Evolutionary conservation across 805 yeast species (phyloP).

Genomic region (Isabelozyma heimii): DNA sequence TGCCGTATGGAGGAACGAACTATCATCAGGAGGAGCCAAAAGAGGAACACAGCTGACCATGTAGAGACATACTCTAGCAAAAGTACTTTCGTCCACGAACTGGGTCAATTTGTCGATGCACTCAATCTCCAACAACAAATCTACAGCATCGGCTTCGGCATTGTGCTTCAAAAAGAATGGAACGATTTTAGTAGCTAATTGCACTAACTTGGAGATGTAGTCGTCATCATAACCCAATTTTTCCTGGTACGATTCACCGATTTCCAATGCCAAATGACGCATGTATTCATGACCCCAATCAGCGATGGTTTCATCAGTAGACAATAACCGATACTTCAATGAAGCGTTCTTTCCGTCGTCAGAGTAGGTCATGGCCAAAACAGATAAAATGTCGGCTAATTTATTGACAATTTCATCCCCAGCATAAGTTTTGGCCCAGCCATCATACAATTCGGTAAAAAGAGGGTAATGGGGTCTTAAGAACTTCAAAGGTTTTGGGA

Average conservation of each 20-base stretch:
- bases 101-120: slow-evolving; percentile 77
- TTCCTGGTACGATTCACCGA: slow-evolving; percentile 80
- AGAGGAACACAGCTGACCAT: slow-evolving; percentile 96
- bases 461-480: slow-evolving; percentile 80
- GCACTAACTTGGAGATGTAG: slow-evolving; percentile 45
- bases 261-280: slow-evolving; percentile 92
- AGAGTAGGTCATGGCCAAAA: slow-evolving; percentile 91
- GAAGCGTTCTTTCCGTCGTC: slow-evolving; percentile 78
- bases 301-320: slow-evolving; percentile 54
- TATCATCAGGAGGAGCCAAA: slow-evolving; percentile 92
- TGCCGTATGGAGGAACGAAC: slow-evolving; percentile 82
- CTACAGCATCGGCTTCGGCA: slow-evolving; percentile 98
- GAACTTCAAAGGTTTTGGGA: slow-evolving; percentile 96
- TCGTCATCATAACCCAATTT: slow-evolving; percentile 34
- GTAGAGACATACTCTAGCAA: slow-evolving; percentile 85
- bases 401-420: slow-evolving; percentile 42
- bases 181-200: slow-evolving; percentile 71
- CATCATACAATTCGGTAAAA: slow-evolving; percentile 62
- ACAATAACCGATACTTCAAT: slow-evolving; percentile 68
- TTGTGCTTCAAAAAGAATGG: slow-evolving; percentile 91
- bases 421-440: slow-evolving; percentile 52
- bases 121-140: slow-evolving; percentile 85
- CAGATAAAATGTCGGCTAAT: slow-evolving; percentile 87
- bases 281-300: slow-evolving; percentile 99
- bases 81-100: slow-evolving; percentile 82